Percentiles rank a stretch among this genome's conserved stretches.
Evolutionary conservation across 768 basidiomycete genomes (phyloP).

Genomic region (Termitomyces eurrhizus): DNA sequence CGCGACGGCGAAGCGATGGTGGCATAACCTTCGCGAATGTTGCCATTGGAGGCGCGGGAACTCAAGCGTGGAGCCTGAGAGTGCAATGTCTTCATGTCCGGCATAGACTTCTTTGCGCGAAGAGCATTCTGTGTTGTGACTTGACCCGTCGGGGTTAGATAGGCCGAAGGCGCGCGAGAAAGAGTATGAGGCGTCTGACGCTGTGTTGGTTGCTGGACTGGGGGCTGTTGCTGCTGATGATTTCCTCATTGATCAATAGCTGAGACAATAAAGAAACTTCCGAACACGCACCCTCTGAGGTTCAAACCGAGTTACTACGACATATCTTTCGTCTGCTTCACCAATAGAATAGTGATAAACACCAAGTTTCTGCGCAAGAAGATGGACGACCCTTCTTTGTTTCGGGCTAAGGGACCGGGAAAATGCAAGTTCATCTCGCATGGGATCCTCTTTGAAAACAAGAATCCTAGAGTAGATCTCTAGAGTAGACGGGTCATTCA

Average conservation of each 20-base stretch:
- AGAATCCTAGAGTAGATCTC: conserved; percentile 97
- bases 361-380: conserved; percentile 94
- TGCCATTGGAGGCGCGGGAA: conserved; percentile 82
- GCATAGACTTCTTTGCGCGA: conserved; percentile 98
- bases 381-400: conserved; percentile 89
- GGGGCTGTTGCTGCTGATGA: conserved; percentile 30
- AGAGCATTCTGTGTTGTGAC: conserved; percentile 51
- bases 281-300: conserved; percentile 63
- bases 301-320: conserved; percentile 90
- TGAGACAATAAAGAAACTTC: not conserved
- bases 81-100: conserved; percentile 89
- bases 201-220: conserved; percentile 38
- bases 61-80: conserved; percentile 73
- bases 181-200: conserved; percentile 62
- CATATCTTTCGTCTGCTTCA: conserved; percentile 89
- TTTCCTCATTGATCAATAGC: conserved; percentile 8
- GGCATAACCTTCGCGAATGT: conserved; percentile 83
- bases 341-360: conserved; percentile 94
- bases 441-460: conserved; percentile 95
- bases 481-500: conserved; percentile 93
- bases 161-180: conserved; percentile 79
- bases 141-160: conserved; percentile 56
- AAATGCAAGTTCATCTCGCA: conserved; percentile 97
- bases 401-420: conserved; percentile 81
- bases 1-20: conserved; percentile 83